A percentile compares a stretch with the other conserved stretches of the same genome.
Evolutionary conservation across 345 rosid species (phyloP).

Genomic region (Angophora floribunda): DNA sequence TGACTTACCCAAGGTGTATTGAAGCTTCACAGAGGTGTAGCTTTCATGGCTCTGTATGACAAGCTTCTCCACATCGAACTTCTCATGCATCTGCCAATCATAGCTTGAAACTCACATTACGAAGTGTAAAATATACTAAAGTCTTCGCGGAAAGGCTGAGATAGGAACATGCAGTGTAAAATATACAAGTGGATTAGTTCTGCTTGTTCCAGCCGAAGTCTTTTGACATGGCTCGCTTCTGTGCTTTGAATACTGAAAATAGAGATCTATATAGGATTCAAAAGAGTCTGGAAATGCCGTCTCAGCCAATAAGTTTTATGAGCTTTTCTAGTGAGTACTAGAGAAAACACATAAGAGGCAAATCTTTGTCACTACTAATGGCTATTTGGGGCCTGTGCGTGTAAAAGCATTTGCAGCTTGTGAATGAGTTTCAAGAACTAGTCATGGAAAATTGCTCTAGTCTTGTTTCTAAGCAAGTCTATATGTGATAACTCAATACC

Average conservation of each 20-base stretch:
- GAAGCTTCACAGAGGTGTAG: not conserved
- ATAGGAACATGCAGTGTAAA: not conserved
- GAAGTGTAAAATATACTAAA: no score
- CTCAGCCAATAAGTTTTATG: not conserved
- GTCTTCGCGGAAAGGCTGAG: not conserved
- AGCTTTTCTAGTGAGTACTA: not conserved
- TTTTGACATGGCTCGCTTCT: not conserved
- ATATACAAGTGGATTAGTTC: not conserved
- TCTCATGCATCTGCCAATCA: not conserved
- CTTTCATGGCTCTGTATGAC: not conserved
- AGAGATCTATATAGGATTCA: not conserved
- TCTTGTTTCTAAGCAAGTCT: not conserved
- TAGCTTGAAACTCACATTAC: not conserved
- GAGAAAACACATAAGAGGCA: not conserved
- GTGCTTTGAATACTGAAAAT: not conserved
- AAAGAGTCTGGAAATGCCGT: not conserved
- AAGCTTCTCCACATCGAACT: not conserved
- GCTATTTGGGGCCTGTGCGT: not conserved
- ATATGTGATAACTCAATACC: not conserved
- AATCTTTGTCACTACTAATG: not conserved
- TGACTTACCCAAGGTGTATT: not conserved
- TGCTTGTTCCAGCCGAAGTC: not conserved
- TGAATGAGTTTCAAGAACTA: not conserved
- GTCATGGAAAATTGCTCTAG: not conserved
- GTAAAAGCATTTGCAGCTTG: not conserved